A percentile compares a stretch with the other conserved stretches of the same genome.
phyloP scores from a whole-genome alignment of 164 flowering plant species.

The Chimonanthus salicifolius region DNA sequence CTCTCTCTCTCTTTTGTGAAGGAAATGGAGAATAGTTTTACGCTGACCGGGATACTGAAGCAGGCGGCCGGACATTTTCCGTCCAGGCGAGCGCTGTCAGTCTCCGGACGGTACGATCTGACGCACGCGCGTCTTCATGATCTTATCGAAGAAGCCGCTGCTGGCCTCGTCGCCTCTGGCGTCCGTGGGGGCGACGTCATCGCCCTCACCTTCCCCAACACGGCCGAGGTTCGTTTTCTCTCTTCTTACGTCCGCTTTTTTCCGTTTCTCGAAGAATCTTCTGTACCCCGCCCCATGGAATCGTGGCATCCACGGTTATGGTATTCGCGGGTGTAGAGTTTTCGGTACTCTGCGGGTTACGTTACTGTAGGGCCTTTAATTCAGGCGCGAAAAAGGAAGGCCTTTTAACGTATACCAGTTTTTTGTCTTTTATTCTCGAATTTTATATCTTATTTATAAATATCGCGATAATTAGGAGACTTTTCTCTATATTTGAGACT shows the following conservation, averaged over 20 bases:
- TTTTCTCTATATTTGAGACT: too few species aligned
- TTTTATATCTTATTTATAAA: too few species aligned
- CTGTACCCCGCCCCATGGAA: too few species aligned
- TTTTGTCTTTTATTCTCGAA: too few species aligned
- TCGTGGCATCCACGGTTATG: not conserved
- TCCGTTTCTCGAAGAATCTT: not conserved
- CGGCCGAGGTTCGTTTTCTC: slow-evolving; percentile 58
- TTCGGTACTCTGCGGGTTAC: not conserved
- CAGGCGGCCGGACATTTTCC: slow-evolving; percentile 49
- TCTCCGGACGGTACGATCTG: slow-evolving; percentile 64
- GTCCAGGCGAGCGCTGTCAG: slow-evolving; percentile 51
- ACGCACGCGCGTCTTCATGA: slow-evolving; percentile 50
- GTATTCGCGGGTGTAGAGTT: not conserved
- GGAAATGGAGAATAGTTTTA: slow-evolving; percentile 10
- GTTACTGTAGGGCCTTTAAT: not conserved
- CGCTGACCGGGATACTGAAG: slow-evolving; percentile 56
- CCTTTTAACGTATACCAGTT: too few species aligned
- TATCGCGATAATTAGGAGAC: too few species aligned
- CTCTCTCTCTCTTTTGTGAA: not conserved
- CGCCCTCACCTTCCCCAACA: slow-evolving; percentile 89
- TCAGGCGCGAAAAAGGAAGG: too few species aligned
- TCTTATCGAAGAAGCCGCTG: slow-evolving; percentile 62
- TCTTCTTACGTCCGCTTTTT: not conserved
- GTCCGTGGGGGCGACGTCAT: slow-evolving; percentile 64
- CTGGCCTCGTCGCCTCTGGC: slow-evolving; percentile 45